Percentiles rank a stretch among this genome's conserved stretches.
These are phyloP conservation scores for Coemansia sp. DNA, from an alignment of 192 early-diverging fungal species.

Conservation along the genomic window DNA sequence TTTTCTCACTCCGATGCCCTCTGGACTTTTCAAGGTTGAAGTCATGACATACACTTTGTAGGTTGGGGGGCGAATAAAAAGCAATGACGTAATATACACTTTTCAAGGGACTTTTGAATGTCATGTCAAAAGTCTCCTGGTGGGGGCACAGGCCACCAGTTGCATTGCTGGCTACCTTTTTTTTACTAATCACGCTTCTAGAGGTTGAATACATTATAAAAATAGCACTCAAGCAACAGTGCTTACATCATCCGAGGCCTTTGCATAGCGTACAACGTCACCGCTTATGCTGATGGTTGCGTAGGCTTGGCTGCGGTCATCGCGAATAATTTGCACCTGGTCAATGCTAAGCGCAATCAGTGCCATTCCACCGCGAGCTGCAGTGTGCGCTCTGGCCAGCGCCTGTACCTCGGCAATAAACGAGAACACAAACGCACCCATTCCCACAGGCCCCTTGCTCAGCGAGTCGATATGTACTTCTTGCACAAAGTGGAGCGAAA, in stretches of 20 bases:
- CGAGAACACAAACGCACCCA: conserved; percentile 71
- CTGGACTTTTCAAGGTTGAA: neutral
- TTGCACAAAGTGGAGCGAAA: conserved; percentile 82
- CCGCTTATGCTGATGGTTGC: conserved; percentile 55
- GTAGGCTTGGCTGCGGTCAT: conserved; percentile 74
- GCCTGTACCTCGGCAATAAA: conserved; percentile 70
- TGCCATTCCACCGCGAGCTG: conserved; percentile 72
- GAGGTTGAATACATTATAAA: neutral
- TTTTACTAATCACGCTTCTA: neutral
- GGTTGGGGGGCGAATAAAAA: neutral
- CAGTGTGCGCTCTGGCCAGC: conserved; percentile 65
- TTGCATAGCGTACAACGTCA: conserved; percentile 15
- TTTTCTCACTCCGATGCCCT: neutral
- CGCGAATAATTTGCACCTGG: conserved; percentile 63
- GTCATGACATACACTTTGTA: neutral
- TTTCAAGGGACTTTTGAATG: neutral
- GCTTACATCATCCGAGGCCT: neutral
- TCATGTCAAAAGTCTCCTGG: neutral
- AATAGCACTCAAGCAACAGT: neutral
- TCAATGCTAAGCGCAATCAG: conserved; percentile 67
- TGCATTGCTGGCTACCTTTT: neutral
- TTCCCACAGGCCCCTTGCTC: conserved; percentile 56
- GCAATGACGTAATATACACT: neutral
- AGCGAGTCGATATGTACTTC: conserved; percentile 53
- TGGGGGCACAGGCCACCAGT: neutral